Base-by-base conservation (phyloP, 495 filamentous ascomycete species). In the Penicillium macrosclerotiorum region DNA sequence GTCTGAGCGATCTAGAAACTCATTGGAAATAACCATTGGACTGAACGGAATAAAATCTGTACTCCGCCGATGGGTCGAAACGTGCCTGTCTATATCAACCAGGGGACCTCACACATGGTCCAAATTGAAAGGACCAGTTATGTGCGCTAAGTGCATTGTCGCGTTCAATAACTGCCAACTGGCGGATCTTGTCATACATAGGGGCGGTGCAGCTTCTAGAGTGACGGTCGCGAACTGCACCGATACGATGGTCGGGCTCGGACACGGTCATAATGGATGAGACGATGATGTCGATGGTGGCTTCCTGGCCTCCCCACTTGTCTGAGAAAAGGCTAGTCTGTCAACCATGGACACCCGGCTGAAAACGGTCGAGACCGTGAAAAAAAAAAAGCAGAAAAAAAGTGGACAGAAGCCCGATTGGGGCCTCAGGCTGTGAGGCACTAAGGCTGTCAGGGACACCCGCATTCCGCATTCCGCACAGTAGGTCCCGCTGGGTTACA, bases 361-460 rank as follows among this genome's bases (percentile, higher is more conserved):
- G 48, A 42, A 52, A 56, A 59, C 56, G 52, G 52, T 45, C 35
- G 22, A 36, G 48, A 25, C 41, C 23, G 9, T 26, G 37, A n/a
- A n/a, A n/a, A n/a, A n/a, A n/a, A n/a, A n/a, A n/a, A n/a, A n/a
- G n/a, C n/a, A n/a, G n/a, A n/a, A n/a, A n/a, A n/a, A n/a, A n/a
- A n/a, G n/a, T n/a, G n/a, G n/a, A n/a, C n/a, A n/a, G n/a, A n/a
- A n/a, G n/a, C n/a, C n/a, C n/a, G n/a, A n/a, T n/a, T 50, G 33
- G 50, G 54, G 54, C 54, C 31, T 1, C 25, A 2, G 19, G 8
- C 42, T n/a, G n/a, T n/a, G n/a, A n/a, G n/a, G n/a, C n/a, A n/a
- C n/a, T n/a, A n/a, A n/a, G n/a, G n/a, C n/a, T n/a, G 52, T 47
- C 38, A 46, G 36, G 12, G 19, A 25, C 19, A 35, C 23, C 38